These are phyloP conservation scores for Cronartium quercuum DNA, from an alignment of 1,284 basidiomycete species.

Conservation along the genomic window DNA sequence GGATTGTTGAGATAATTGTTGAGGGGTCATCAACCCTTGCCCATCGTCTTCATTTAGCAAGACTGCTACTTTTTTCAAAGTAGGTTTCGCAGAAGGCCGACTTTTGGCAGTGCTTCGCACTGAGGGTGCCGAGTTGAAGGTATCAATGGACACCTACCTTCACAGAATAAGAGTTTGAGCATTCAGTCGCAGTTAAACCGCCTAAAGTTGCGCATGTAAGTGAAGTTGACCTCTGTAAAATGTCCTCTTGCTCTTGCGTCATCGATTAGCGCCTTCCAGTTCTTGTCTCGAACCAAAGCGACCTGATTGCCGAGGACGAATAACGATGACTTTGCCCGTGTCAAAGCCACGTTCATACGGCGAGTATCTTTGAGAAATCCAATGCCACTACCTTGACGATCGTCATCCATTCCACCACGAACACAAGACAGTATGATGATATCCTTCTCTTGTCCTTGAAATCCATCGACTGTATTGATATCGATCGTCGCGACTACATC, in stretches of 20 bases:
- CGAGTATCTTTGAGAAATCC: conserved; percentile 58
- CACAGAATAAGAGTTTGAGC: not conserved
- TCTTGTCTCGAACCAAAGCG: conserved; percentile 50
- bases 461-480: conserved; percentile 97
- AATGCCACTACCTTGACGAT: conserved; percentile 53
- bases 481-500: conserved; percentile 70
- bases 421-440: conserved; percentile 93
- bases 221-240: conserved; percentile 25
- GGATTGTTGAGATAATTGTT: conserved; percentile 21
- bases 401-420: conserved; percentile 59
- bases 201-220: not conserved
- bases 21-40: conserved; percentile 10
- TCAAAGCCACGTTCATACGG: conserved; percentile 96
- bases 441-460: conserved; percentile 96
- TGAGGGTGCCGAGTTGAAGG: conserved; percentile 16
- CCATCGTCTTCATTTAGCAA: not conserved
- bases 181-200: not conserved
- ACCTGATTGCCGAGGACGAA: conserved; percentile 80
- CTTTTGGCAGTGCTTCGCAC: not conserved
- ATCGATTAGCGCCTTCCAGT: conserved; percentile 60
- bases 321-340: conserved; percentile 85
- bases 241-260: conserved; percentile 46
- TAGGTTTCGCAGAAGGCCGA: not conserved
- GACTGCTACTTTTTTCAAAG: not conserved
- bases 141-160: conserved; percentile 24